phyloP scores from a whole-genome alignment of 352 stramenopile genomes.

The Globisporangium yorkense region DNA sequence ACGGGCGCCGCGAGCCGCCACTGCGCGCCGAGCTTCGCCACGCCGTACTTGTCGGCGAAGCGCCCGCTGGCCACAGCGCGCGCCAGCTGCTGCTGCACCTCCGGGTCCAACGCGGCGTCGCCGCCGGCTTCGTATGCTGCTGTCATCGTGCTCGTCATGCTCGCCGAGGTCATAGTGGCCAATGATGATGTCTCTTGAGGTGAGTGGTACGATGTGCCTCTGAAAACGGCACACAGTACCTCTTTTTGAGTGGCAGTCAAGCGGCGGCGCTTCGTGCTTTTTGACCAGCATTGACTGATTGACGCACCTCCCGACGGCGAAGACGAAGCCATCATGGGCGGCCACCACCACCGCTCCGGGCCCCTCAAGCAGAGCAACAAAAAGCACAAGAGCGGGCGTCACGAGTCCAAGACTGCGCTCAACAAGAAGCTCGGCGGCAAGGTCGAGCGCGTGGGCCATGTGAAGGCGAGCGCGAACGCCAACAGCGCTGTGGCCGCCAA shows the following conservation, averaged over 20 bases:
- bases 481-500: slow-evolving; percentile 47
- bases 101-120: background rate
- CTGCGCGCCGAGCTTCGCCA: slow-evolving; percentile 48
- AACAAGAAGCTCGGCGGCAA: slow-evolving; percentile 67
- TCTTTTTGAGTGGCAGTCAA: too few species aligned
- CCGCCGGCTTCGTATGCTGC: too few species aligned
- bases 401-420: slow-evolving; percentile 80
- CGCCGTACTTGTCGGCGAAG: slow-evolving; percentile 60
- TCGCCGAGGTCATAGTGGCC: background rate
- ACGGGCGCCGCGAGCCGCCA: slow-evolving; percentile 49
- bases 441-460: slow-evolving; percentile 43
- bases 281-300: slow-evolving; percentile 1
- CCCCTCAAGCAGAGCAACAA: slow-evolving; percentile 91
- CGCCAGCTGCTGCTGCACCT: slow-evolving; percentile 14
- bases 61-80: slow-evolving; percentile 18
- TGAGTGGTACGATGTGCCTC: too few species aligned
- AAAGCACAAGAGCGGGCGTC: slow-evolving; percentile 85
- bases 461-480: slow-evolving; percentile 34
- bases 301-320: background rate
- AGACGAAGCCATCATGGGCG: slow-evolving; percentile 29
- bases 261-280: slow-evolving; percentile 1
- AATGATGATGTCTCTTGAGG: too few species aligned
- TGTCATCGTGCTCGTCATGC: slow-evolving; percentile 3
- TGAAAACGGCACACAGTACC: too few species aligned
- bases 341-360: slow-evolving; percentile 82